Conservation (phyloP, 371 early-diverging fungal genomes). For the Capillidium heterosporum region DNA sequence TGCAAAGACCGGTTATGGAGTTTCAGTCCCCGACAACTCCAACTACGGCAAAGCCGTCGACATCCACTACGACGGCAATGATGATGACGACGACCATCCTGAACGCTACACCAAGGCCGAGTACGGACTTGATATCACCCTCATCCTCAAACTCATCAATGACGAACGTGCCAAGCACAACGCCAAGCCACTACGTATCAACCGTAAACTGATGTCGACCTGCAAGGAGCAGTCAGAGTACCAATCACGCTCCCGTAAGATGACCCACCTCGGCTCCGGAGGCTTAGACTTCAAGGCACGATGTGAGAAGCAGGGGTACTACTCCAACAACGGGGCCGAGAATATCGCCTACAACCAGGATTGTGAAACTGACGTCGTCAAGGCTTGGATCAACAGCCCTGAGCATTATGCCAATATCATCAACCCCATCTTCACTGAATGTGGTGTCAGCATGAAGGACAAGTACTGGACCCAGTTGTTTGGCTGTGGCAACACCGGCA, state of each 20-base stretch:
- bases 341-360: constrained; percentile 20
- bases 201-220: constrained; percentile 6
- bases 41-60: too few species aligned
- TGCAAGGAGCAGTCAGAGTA: constrained; percentile 8
- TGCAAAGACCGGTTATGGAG: too few species aligned
- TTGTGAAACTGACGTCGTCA: not conserved
- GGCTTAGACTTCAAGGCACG: constrained; percentile 9
- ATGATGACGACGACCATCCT: too few species aligned
- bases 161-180: not conserved
- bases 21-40: too few species aligned
- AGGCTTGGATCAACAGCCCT: constrained; percentile 9
- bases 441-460: not conserved
- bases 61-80: too few species aligned
- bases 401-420: constrained; percentile 10
- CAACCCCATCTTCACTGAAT: not conserved
- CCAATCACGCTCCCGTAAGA: constrained; percentile 7
- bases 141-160: not conserved
- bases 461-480: constrained; percentile 1
- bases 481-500: not conserved
- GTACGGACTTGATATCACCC: not conserved
- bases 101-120: too few species aligned
- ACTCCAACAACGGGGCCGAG: constrained; percentile 14
- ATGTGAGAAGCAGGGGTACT: constrained; percentile 5
- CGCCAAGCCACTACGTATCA: not conserved
- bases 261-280: constrained; percentile 13